Evolutionary conservation across 257 asterid genomes (phyloP), one percentile per base, ranked within the genome.

Genomic region (Gardenia jasminoides): DNA sequence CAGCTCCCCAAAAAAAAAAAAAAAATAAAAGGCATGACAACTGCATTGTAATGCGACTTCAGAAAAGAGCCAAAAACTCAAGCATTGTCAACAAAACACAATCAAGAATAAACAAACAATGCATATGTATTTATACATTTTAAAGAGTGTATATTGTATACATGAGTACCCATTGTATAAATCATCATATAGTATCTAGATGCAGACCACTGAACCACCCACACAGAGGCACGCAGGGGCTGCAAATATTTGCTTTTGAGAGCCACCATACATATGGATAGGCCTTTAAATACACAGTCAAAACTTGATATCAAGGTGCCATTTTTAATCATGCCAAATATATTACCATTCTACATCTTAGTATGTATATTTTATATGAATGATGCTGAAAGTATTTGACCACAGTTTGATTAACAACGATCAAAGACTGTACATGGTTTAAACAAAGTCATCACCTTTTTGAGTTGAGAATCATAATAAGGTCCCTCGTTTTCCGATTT

Each of bases 381-480:
- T 70, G 20, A 43, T 70, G 7, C 50, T 19, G 44, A 39, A 36
- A 43, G n/a, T 28, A 28, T 43, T 43, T 11, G 6, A 9, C 0
- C 44, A 70, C 22, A n/a, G 56, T 6, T 22, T 24, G 41, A 43
- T 2, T 13, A 26, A 64, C 77, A 43, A 56, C 61, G 17, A 52
- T 12, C 30, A 59, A 43, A 22, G 50, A 62, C 24, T 30, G 50
- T 16, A 59, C 77, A 59, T 15, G 67, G 76, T 47, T 50, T 44
- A 70, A 61, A 54, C 50, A 82, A 59, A 22, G 16, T 43, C 9
- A 70, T 78, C 85, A 95, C 99, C 99, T 93, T 90, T 80, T 89
- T 78, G 98, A 93, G 90, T 95, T 95, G 77, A 95, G 96, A 87
- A 95, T 92, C 99, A 95, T 88, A 83, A 95, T 90, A 83, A 90